These are phyloP conservation scores for Hypoxylon sp. DNA, from an alignment of 2,329 filamentous ascomycete genomes.

Conservation along the genomic window DNA sequence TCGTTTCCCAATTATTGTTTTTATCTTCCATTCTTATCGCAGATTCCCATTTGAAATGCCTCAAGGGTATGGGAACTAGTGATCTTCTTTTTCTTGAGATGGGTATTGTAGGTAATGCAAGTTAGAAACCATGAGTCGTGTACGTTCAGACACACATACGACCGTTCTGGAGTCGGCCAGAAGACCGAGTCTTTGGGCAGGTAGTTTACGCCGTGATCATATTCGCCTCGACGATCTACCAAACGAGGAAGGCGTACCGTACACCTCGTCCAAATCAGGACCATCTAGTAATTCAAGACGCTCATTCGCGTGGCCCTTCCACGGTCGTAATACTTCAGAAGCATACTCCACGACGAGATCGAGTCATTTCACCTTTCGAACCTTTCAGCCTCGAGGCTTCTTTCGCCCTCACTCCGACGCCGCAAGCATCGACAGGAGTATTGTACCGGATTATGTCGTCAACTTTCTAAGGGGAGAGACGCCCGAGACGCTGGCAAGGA, in stretches of 20 bases:
- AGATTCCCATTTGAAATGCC: no score
- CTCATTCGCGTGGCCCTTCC: slow-evolving; percentile 46
- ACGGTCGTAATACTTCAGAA: slow-evolving; percentile 43
- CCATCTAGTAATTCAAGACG: slow-evolving; percentile 41
- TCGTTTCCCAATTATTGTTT: slow-evolving; percentile 38
- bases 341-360: slow-evolving; percentile 41
- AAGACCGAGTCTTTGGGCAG: slow-evolving; percentile 43
- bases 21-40: slow-evolving; percentile 30
- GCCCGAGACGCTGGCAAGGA: slow-evolving; percentile 59
- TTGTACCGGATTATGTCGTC: slow-evolving; percentile 64
- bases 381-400: slow-evolving; percentile 42
- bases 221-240: slow-evolving; percentile 35
- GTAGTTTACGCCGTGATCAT: slow-evolving; percentile 35
- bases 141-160: slow-evolving; percentile 40
- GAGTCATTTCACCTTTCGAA: slow-evolving; percentile 42
- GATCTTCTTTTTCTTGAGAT: slow-evolving; percentile 33
- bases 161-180: slow-evolving; percentile 36
- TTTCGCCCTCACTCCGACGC: slow-evolving; percentile 44
- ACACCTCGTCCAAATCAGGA: slow-evolving; percentile 40
- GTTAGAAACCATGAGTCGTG: slow-evolving; percentile 38
- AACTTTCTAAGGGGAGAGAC: slow-evolving; percentile 65
- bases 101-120: slow-evolving; percentile 40
- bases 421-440: slow-evolving; percentile 51
- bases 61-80: slow-evolving; percentile 34
- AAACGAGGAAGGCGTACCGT: slow-evolving; percentile 40